Evolutionary conservation across 2,329 filamentous ascomycete genomes (phyloP), one percentile per base, ranked within the genome.

Genomic region (Fusarium miscanthi): DNA sequence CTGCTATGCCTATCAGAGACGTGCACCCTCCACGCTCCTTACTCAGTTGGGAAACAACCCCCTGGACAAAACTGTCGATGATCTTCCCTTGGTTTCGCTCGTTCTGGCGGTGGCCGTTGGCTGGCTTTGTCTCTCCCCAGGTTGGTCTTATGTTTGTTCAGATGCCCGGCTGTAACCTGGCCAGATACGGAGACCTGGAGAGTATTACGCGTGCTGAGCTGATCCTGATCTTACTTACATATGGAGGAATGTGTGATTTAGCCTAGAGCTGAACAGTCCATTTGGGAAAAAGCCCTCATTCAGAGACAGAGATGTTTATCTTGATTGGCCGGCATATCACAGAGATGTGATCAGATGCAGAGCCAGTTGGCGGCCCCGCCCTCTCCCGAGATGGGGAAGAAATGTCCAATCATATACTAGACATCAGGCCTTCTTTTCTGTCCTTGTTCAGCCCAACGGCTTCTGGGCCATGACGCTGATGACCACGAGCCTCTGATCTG

Each of bases 1-100:
- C 35, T 75, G 59, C 73, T 74, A 74, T 75, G 71, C 72, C 73
- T 69, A 75, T 75, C 73, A 51, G 45, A 72, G 71, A 56, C 25
- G 54, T 30, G 43, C 52, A 25, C 49, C 52, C 33, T 66, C 62
- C 33, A 48, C 12, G 30, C 35, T 61, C 58, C 33, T 68, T 56
- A 68, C 70, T 70, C 56, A 54, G 62, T 66, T 43, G 46, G 53
- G 63, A 68, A 63, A 54, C 35, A 33, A 38, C 63, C 71, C 67
- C 67, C 67, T 72, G 63, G 63, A 46, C 52, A 45, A 65, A 42
- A 63, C 53, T 43, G 33, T 74, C 71, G 57, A 69, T 52, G 54
- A 63, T 72, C 71, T 74, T 74, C 71, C 69, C 69, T 59, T 51
- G 27, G 40, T 60, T 74, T 74, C 68, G 63, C 63, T 69, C 56